Conservation (phyloP, 495 filamentous ascomycete species). For the Tuber melanosporum region DNA sequence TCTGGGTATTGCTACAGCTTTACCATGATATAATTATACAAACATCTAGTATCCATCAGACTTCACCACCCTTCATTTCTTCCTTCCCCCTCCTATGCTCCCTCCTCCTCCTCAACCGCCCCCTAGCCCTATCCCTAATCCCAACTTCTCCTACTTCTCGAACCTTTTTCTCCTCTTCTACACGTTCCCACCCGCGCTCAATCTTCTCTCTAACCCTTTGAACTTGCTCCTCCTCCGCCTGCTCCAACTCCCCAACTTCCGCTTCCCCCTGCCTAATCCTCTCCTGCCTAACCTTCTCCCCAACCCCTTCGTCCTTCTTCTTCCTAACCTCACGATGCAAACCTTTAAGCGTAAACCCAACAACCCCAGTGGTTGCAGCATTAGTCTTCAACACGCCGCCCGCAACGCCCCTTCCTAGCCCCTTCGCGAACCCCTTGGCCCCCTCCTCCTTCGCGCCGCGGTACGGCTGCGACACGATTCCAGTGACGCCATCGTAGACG, state of each 20-base stretch:
- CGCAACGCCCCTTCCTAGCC: constrained; percentile 67
- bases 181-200: constrained; percentile 34
- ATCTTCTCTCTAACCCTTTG: constrained; percentile 38
- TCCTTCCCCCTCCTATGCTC: constrained; percentile 16
- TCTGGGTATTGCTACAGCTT: not conserved
- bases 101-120: constrained; percentile 26
- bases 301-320: constrained; percentile 42
- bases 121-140: constrained; percentile 24
- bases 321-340: constrained; percentile 52
- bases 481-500: constrained; percentile 66
- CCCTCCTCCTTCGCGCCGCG: constrained; percentile 57
- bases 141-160: constrained; percentile 27
- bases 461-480: constrained; percentile 60
- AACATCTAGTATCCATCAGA: not conserved
- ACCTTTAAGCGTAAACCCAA: constrained; percentile 63
- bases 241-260: constrained; percentile 30
- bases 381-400: constrained; percentile 67
- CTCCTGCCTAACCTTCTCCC: constrained; percentile 23
- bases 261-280: constrained; percentile 34
- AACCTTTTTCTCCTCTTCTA: constrained; percentile 31
- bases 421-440: constrained; percentile 56
- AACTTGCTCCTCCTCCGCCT: constrained; percentile 21
- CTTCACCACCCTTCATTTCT: constrained; percentile 13
- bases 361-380: constrained; percentile 56
- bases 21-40: no score